phyloP scores from a whole-genome alignment of 306 rosid species.

The Cucurbita moschata region DNA sequence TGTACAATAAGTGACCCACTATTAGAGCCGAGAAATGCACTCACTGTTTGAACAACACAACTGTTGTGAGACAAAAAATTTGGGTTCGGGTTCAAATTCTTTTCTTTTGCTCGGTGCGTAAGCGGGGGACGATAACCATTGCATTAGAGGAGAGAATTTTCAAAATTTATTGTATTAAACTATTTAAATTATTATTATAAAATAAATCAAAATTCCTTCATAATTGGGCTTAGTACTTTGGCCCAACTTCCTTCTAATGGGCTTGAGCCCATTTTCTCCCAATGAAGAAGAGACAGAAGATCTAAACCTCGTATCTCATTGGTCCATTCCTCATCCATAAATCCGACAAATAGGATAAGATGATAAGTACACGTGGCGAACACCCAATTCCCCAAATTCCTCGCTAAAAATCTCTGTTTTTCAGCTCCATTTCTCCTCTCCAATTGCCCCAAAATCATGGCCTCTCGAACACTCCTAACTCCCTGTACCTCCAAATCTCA shows the following conservation, averaged over 20 bases:
- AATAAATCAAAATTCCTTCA: too few species aligned
- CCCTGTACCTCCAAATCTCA: conserved; percentile 60
- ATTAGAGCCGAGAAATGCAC: too few species aligned
- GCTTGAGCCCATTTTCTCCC: neutral
- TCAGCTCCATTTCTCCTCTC: neutral
- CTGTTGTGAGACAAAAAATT: too few species aligned
- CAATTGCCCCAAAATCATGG: conserved; percentile 28
- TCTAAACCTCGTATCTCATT: neutral
- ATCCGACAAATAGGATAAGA: conserved; percentile 45
- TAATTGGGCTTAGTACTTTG: neutral
- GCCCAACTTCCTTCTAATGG: neutral
- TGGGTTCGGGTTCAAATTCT: too few species aligned
- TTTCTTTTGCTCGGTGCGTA: too few species aligned
- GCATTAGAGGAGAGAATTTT: too few species aligned
- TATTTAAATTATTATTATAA: too few species aligned
- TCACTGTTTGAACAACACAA: too few species aligned
- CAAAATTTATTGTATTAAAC: too few species aligned
- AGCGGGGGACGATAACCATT: too few species aligned
- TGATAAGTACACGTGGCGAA: conserved; percentile 85
- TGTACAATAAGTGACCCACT: too few species aligned
- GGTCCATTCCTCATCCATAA: neutral
- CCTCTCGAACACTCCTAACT: conserved; percentile 66
- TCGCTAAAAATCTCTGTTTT: conserved; percentile 5
- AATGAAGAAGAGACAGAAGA: neutral
- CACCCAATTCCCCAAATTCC: conserved; percentile 16